These are phyloP conservation scores for Thielaviopsis populi DNA, from an alignment of 2,329 filamentous ascomycete species.

Conservation along the genomic window DNA sequence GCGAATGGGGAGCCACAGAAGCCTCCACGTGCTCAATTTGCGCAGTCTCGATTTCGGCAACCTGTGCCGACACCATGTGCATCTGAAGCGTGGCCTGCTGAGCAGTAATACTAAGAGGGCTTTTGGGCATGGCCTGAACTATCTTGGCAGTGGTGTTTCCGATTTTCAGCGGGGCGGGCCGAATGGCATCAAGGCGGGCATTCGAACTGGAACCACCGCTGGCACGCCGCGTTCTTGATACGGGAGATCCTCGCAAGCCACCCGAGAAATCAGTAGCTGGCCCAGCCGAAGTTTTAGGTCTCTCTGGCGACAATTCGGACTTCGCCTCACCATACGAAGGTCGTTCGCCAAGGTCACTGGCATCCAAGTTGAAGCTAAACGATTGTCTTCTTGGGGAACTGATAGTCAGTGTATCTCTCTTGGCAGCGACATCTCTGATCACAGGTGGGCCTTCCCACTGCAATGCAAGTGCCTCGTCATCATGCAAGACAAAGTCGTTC, in stretches of 20 bases:
- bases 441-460: constrained; percentile 26
- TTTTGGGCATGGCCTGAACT: constrained; percentile 11
- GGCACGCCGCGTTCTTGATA: background rate
- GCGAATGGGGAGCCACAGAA: background rate
- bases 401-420: constrained; percentile 36
- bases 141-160: background rate
- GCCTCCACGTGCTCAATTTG: background rate
- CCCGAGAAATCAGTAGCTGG: background rate
- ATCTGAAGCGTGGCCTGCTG: constrained; percentile 8
- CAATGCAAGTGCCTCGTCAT: constrained; percentile 25
- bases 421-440: constrained; percentile 34
- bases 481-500: constrained; percentile 18
- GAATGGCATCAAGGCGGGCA: constrained; percentile 7
- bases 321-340: background rate
- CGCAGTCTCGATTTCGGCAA: background rate
- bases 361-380: constrained; percentile 31
- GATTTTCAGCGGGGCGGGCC: constrained; percentile 12
- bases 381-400: constrained; percentile 32
- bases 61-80: background rate
- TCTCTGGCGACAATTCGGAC: constrained; percentile 2
- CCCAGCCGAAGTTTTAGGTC: constrained; percentile 13
- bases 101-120: constrained; percentile 9
- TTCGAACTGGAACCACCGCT: constrained; percentile 3
- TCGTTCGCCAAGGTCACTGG: background rate
- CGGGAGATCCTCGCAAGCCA: background rate